Base-by-base conservation (phyloP, 495 filamentous ascomycete species). In the Jackrogersella multiformis region DNA sequence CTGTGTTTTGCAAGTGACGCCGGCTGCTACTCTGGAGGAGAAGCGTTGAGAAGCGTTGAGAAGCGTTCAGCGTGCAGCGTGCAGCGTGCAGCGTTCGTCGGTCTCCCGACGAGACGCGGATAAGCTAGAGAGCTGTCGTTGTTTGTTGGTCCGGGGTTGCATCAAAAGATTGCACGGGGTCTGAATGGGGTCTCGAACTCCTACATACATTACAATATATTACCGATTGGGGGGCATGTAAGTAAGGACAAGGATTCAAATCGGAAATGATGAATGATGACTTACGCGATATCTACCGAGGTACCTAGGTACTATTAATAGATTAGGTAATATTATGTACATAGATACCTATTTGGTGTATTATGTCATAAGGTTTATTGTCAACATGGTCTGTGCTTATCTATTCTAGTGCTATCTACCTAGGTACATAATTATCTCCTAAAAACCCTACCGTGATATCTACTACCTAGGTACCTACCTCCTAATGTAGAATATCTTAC, bases 291-390 rank as follows among this genome's bases (percentile, higher is more conserved):
- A 44, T 48, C 26, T 36, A 24, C 42, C n/a, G n/a, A n/a, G n/a
- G n/a, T n/a, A n/a, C n/a, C n/a, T n/a, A n/a, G 18, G 26, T 49
- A 13, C 66, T 69, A 69, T 61, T 69, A 69, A 69, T 69, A 69
- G 61, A 53, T 45, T 9, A 7, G 6, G 34, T 42, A 49, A 28
- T 28, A 42, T 24, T 23, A 26, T 10, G 32, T 41, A 30, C 21
- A 21, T 18, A 20, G 13, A n/a, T 46, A 26, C 42, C 42, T 18
- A 2, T 2, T 20, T 6, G 16, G 15, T 30, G 26, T 3, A 30
- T 3, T 30, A 30, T 4, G 4, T 3, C 3, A 7, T 30, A 7
- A 7, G 26, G 26, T 30, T 4, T 30, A 30, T 30, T 5, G 35
- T n/a, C n/a, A n/a, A 32, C 0, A 24, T 42, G 30, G 36, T 56